Percentiles rank a stretch among this genome's conserved stretches.
Conservation (phyloP, 1,139 yeast species). For the Yamadazyma oceani region DNA sequence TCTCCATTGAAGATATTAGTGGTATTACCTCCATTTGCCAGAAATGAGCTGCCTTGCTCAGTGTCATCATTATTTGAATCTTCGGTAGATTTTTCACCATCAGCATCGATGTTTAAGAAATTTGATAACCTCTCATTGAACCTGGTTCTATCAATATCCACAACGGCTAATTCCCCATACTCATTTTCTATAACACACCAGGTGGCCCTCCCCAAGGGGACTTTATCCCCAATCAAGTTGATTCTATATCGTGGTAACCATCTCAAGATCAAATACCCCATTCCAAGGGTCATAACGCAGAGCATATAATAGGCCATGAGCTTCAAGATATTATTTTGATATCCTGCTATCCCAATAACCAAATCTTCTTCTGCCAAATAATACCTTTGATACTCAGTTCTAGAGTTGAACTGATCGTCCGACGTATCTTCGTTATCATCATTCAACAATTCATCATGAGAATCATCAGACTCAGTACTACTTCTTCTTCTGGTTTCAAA, state of each 20-base stretch:
- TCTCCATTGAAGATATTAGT: no score
- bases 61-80: no score
- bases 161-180: conserved; percentile 76
- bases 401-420: conserved; percentile 44
- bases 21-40: no score
- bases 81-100: conserved; percentile 8
- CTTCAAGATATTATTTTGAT: conserved; percentile 53
- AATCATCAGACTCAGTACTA: conserved; percentile 28
- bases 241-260: conserved; percentile 86
- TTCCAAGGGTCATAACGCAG: conserved; percentile 64
- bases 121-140: conserved; percentile 73
- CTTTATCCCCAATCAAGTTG: conserved; percentile 60
- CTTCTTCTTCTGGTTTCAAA: conserved; percentile 34
- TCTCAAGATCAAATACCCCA: conserved; percentile 68
- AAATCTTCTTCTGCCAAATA: conserved; percentile 95
- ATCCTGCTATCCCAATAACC: conserved; percentile 93
- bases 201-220: conserved; percentile 78
- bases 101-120: conserved; percentile 43
- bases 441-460: conserved; percentile 19
- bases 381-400: conserved; percentile 65
- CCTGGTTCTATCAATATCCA: conserved; percentile 54
- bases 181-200: conserved; percentile 96
- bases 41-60: no score
- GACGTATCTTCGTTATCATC: conserved; percentile 11
- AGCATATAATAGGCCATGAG: conserved; percentile 49